Percentiles rank a stretch among this genome's conserved stretches.
phyloP scores from a whole-genome alignment of 768 basidiomycete genomes.

The Russula ochroleuca region DNA sequence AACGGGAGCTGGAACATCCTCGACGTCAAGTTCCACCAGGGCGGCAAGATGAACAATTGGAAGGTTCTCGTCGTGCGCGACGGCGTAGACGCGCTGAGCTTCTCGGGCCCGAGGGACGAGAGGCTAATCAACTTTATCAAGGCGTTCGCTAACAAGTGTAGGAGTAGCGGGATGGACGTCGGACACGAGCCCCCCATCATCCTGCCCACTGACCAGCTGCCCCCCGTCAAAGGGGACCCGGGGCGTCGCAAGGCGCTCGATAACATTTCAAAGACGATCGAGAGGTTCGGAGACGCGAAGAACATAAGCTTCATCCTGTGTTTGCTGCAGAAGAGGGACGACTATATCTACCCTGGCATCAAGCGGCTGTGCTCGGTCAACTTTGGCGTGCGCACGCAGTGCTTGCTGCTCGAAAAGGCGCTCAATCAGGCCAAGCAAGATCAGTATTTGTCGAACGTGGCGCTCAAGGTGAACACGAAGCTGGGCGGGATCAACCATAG shows the following conservation, averaged over 20 bases:
- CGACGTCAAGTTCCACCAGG: conserved; percentile 61
- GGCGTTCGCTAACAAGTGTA: conserved; percentile 54
- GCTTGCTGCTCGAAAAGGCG: conserved; percentile 63
- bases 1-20: conserved; percentile 78
- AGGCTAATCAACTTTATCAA: conserved; percentile 43
- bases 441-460: conserved; percentile 80
- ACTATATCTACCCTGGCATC: conserved; percentile 75
- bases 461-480: conserved; percentile 79
- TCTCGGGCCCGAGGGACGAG: conserved; percentile 44
- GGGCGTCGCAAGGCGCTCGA: conserved; percentile 44
- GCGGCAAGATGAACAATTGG: conserved; percentile 53
- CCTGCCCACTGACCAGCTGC: conserved; percentile 34
- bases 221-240: conserved; percentile 37
- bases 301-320: conserved; percentile 68
- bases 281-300: conserved; percentile 19
- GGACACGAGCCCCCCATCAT: conserved; percentile 38
- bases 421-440: conserved; percentile 55
- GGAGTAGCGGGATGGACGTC: conserved; percentile 53
- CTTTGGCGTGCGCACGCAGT: conserved; percentile 72
- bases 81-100: conserved; percentile 33
- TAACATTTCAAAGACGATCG: conserved; percentile 36
- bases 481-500: conserved; percentile 77
- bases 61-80: conserved; percentile 65
- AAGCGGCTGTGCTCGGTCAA: conserved; percentile 73
- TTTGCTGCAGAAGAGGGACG: conserved; percentile 61